These are phyloP conservation scores for Betula pendula DNA, from an alignment of 306 rosid genomes.

Conservation along the genomic window DNA sequence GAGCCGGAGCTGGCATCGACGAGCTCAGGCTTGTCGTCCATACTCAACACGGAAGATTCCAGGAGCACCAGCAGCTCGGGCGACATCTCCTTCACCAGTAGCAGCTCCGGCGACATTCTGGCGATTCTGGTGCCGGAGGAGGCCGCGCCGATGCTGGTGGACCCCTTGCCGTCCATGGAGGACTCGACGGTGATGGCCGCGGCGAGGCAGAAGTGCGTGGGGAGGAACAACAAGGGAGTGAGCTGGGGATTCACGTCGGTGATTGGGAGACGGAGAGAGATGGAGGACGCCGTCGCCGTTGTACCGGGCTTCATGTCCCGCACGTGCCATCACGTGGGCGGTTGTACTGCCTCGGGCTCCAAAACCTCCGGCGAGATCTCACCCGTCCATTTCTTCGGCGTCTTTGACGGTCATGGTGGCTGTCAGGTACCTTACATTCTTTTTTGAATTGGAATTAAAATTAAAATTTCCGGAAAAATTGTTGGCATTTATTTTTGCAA, in stretches of 20 bases:
- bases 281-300: conserved; percentile 75
- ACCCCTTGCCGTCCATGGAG: conserved; percentile 1
- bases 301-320: conserved; percentile 62
- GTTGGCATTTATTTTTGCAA: too few relatives aligned
- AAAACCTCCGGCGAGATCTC: conserved; percentile 60
- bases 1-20: conserved; percentile 29
- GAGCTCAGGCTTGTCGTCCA: conserved; percentile 44
- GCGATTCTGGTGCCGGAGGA: conserved; percentile 16
- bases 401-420: conserved; percentile 89
- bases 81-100: conserved; percentile 48
- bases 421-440: conserved; percentile 51
- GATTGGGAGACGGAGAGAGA: conserved; percentile 75
- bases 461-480: neutral
- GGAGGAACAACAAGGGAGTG: conserved; percentile 54
- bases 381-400: conserved; percentile 78
- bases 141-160: neutral
- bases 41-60: conserved; percentile 33
- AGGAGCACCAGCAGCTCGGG: conserved; percentile 46
- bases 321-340: conserved; percentile 68
- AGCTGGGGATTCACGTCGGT: conserved; percentile 68
- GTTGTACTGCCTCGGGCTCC: conserved; percentile 68
- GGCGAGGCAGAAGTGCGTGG: conserved; percentile 61
- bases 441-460: neutral
- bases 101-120: conserved; percentile 65
- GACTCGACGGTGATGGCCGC: neutral